Evolutionary conservation across 2,329 filamentous ascomycete species (phyloP).

Genomic region (Colletotrichum plurivorum): DNA sequence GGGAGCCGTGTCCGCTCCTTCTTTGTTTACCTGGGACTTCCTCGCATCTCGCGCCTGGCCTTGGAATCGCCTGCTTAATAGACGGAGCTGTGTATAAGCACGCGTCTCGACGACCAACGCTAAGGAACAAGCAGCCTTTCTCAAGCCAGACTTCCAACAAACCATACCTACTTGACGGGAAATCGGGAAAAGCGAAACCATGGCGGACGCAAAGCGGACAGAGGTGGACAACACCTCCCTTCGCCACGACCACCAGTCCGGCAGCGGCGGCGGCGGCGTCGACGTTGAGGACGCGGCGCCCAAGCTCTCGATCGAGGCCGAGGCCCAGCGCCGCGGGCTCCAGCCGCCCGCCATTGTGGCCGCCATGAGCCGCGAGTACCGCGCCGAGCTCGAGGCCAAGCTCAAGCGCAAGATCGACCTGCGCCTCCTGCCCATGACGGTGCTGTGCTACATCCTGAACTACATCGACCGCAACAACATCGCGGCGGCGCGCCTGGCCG

Average conservation of each 20-base stretch:
- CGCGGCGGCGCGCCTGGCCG: slow-evolving; percentile 67
- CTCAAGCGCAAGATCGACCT: slow-evolving; percentile 58
- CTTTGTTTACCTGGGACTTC: neutral
- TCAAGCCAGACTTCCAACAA: too few species aligned
- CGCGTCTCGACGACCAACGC: too few species aligned
- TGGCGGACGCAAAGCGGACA: slow-evolving; percentile 29
- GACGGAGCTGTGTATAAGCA: neutral
- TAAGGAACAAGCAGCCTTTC: too few species aligned
- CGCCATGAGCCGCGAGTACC: slow-evolving; percentile 35
- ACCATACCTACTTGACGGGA: too few species aligned
- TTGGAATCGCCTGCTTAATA: neutral
- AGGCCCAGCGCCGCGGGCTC: slow-evolving; percentile 21
- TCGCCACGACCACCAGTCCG: slow-evolving; percentile 16
- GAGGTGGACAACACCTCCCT: slow-evolving; percentile 34
- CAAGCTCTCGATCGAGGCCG: slow-evolving; percentile 27
- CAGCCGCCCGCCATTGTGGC: slow-evolving; percentile 31
- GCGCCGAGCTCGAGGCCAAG: slow-evolving; percentile 45
- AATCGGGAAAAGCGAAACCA: neutral
- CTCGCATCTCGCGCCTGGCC: neutral
- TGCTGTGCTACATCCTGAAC: slow-evolving; percentile 62
- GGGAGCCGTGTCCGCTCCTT: slow-evolving; percentile 2
- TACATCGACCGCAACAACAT: slow-evolving; percentile 51
- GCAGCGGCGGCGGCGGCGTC: slow-evolving; percentile 7
- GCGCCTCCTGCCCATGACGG: slow-evolving; percentile 63
- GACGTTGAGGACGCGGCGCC: neutral